These are phyloP conservation scores for maize (Zea mays) DNA, from an alignment of 176 grass and related monocot species.

Conservation along the genomic window Zm-B73-REFERENCE-NAM-5.0 NC_050098.1:218137001-218137500, in stretches of 20 bases:
- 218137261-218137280: neutral
- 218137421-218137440: neutral
- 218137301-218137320: conserved; percentile 32
- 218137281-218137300: neutral
- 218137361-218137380: neutral
- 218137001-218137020: neutral
- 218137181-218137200: neutral
- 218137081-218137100: neutral
- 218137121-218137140: neutral
- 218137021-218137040: neutral
- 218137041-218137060: neutral
- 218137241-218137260: conserved; percentile 63
- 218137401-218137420: conserved; percentile 3
- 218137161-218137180: neutral
- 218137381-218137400: neutral
- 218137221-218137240: conserved; percentile 47
- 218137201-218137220: conserved; percentile 28
- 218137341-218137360: conserved; percentile 30
- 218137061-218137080: neutral
- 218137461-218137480: neutral
- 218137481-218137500: no score
- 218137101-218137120: neutral
- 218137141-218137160: conserved; percentile 5
- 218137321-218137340: conserved; percentile 55
- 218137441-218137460: neutral